Evolutionary conservation across 306 rosid species (phyloP).

Genomic region (Cucurbita maxima): DNA sequence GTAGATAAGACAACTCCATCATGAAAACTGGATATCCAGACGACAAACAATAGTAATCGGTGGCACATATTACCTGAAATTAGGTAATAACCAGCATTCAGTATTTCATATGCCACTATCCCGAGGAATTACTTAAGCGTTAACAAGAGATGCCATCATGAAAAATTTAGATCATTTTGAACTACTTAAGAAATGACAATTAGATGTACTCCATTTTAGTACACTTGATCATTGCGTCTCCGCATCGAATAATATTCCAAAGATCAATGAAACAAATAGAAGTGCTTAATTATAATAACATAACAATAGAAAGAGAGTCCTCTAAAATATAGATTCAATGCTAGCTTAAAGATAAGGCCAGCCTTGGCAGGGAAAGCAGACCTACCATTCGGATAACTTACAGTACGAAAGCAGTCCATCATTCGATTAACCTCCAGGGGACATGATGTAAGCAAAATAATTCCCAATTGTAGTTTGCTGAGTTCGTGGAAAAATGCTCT

Average conservation of each 20-base stretch:
- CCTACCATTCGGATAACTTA: conserved; percentile 7
- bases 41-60: conserved; percentile 41
- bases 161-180: neutral
- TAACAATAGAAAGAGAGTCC: neutral
- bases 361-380: neutral
- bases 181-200: neutral
- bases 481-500: neutral
- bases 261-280: neutral
- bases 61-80: conserved; percentile 61
- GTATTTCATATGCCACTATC: neutral
- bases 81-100: conserved; percentile 16
- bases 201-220: neutral
- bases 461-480: conserved; percentile 3
- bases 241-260: neutral
- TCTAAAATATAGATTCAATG: neutral
- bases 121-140: neutral
- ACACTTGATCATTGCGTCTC: neutral
- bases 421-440: conserved; percentile 58
- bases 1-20: conserved; percentile 40
- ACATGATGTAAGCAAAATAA: conserved; percentile 40
- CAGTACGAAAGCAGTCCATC: conserved; percentile 43
- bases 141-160: neutral
- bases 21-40: conserved; percentile 54
- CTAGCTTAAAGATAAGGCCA: neutral
- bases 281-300: neutral